phyloP scores from a whole-genome alignment of 306 rosid genomes.

The Dryas octopetala region DNA sequence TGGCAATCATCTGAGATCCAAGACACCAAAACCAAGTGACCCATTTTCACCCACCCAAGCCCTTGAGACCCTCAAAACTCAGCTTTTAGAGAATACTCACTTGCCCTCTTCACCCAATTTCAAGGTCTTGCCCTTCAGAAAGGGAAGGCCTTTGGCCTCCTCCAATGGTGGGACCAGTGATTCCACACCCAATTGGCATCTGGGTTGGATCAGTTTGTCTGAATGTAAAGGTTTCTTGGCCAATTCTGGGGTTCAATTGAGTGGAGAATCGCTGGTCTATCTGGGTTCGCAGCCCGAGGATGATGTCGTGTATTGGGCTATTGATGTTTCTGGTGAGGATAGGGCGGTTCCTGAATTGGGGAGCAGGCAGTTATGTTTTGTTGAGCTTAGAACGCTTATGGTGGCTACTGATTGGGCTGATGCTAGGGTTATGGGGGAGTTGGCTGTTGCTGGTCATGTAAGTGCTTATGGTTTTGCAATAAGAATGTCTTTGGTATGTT shows the following conservation, averaged over 20 bases:
- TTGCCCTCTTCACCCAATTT: slow-evolving; percentile 47
- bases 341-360: slow-evolving; percentile 44
- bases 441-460: slow-evolving; percentile 94
- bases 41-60: slow-evolving; percentile 60
- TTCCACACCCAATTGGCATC: slow-evolving; percentile 53
- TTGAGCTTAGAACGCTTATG: slow-evolving; percentile 83
- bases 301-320: slow-evolving; percentile 71
- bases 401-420: slow-evolving; percentile 90
- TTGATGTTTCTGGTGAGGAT: slow-evolving; percentile 63
- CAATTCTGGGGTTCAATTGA: slow-evolving; percentile 44
- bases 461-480: slow-evolving; percentile 28
- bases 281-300: slow-evolving; percentile 59
- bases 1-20: slow-evolving; percentile 54
- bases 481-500: not conserved
- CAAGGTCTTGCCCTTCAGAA: slow-evolving; percentile 73
- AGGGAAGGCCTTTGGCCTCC: slow-evolving; percentile 66
- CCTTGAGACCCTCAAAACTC: slow-evolving; percentile 56
- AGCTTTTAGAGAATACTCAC: slow-evolving; percentile 36
- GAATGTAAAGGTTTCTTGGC: slow-evolving; percentile 44
- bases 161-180: slow-evolving; percentile 28
- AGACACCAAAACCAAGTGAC: slow-evolving; percentile 45
- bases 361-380: slow-evolving; percentile 42
- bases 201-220: slow-evolving; percentile 73
- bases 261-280: slow-evolving; percentile 61
- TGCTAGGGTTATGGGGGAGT: slow-evolving; percentile 50